Evolutionary conservation across 2,329 filamentous ascomycete species (phyloP).

Genomic region (Boeremia exigua): DNA sequence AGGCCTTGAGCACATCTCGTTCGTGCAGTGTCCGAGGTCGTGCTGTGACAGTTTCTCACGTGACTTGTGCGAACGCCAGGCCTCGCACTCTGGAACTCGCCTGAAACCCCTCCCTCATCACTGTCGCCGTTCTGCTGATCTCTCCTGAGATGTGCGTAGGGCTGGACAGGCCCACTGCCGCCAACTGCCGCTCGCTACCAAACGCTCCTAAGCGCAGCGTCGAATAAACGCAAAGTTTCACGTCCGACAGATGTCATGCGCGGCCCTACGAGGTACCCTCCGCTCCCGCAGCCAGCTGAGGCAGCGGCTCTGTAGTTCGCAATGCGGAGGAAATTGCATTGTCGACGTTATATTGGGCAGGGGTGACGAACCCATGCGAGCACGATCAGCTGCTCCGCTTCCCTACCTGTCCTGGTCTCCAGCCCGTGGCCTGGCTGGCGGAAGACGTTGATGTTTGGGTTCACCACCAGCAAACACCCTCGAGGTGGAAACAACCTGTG

Average conservation of each 20-base stretch:
- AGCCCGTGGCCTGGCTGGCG: neutral
- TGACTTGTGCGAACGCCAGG: neutral
- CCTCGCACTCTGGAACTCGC: neutral
- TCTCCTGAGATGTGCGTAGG: neutral
- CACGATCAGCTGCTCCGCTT: slow-evolving; percentile 7
- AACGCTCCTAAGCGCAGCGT: slow-evolving; percentile 7
- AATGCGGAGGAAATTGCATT: slow-evolving; percentile 17
- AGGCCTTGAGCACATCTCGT: slow-evolving; percentile 8
- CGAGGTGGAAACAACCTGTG: neutral
- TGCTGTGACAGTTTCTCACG: neutral
- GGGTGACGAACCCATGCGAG: slow-evolving; percentile 6
- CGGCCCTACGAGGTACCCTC: slow-evolving; percentile 11
- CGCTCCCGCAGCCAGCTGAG: slow-evolving; percentile 13
- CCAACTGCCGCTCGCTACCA: slow-evolving; percentile 10
- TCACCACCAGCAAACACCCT: neutral
- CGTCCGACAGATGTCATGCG: slow-evolving; percentile 8
- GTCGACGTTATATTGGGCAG: slow-evolving; percentile 17
- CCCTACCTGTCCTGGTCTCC: neutral
- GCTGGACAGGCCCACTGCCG: slow-evolving; percentile 3
- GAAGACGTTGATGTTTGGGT: slow-evolving; percentile 1
- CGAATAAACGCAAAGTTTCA: slow-evolving; percentile 17
- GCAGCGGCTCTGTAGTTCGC: slow-evolving; percentile 10
- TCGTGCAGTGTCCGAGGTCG: slow-evolving; percentile 3
- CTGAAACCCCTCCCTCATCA: neutral
- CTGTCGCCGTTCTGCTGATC: neutral